These are phyloP conservation scores for Taphrina wiesneri DNA, from an alignment of 1,139 yeast species.

Conservation along the genomic window DNA sequence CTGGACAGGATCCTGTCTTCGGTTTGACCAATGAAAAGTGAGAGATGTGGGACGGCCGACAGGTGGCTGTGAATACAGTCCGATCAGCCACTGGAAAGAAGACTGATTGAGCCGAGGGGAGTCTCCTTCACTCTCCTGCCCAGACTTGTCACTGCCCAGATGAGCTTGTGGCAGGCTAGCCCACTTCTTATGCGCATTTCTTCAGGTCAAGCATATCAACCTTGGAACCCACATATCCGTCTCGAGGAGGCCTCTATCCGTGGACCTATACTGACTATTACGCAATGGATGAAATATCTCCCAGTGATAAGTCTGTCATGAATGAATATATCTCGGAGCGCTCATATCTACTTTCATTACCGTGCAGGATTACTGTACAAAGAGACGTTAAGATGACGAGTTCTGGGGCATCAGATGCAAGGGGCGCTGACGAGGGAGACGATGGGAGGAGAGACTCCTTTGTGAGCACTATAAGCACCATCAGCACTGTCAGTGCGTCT, in stretches of 20 bases:
- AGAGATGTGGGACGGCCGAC: neutral
- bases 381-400: conserved; percentile 9
- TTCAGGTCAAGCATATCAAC: neutral
- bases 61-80: neutral
- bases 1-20: no score
- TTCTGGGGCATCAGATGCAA: neutral
- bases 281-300: neutral
- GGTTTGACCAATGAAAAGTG: neutral
- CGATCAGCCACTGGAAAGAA: neutral
- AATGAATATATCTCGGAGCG: neutral
- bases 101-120: neutral
- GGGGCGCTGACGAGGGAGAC: neutral
- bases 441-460: conserved; percentile 6
- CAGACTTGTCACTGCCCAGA: neutral
- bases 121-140: neutral
- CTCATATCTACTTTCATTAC: neutral
- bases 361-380: neutral
- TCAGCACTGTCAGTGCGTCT: neutral
- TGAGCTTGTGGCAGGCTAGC: neutral
- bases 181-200: neutral
- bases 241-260: no score
- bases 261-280: no score
- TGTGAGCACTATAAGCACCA: neutral
- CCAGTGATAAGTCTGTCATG: neutral
- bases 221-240: no score